These are phyloP conservation scores for Coffea eugenioides DNA, from an alignment of 257 asterid genomes.

Conservation along the genomic window DNA sequence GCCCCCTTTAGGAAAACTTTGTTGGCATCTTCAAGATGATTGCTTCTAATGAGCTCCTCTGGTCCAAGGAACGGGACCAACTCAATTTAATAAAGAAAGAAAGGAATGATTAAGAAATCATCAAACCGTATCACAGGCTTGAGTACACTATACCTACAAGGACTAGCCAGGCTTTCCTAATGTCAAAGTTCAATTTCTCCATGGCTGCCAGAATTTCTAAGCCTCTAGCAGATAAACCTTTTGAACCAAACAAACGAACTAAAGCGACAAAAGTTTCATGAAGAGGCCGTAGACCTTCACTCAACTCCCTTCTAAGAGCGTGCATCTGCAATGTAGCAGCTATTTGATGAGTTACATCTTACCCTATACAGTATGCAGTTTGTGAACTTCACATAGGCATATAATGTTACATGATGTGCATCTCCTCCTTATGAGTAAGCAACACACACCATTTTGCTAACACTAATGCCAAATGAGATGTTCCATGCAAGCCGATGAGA, in stretches of 20 bases:
- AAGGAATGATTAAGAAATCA: constrained; percentile 20
- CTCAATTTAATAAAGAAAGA: constrained; percentile 21
- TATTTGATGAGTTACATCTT: background rate
- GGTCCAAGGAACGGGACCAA: constrained; percentile 32
- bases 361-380: constrained; percentile 5
- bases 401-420: background rate
- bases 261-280: constrained; percentile 92
- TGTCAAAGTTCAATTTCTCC: constrained; percentile 93
- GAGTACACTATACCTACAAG: constrained; percentile 69
- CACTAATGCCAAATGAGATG: background rate
- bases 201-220: constrained; percentile 94
- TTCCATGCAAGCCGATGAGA: background rate
- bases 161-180: constrained; percentile 92
- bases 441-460: background rate
- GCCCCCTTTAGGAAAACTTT: constrained; percentile 90
- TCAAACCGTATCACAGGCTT: constrained; percentile 27
- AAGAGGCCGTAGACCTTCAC: constrained; percentile 95
- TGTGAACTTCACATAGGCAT: background rate
- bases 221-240: constrained; percentile 85
- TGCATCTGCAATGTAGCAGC: constrained; percentile 72
- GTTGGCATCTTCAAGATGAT: constrained; percentile 89
- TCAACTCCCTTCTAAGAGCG: constrained; percentile 87
- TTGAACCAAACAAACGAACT: constrained; percentile 83
- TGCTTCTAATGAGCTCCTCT: constrained; percentile 91
- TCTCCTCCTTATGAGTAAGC: background rate